A percentile compares a stretch with the other conserved stretches of the same genome.
Conservation (phyloP, 257 asterid species). For the Eustoma russellianum region DNA sequence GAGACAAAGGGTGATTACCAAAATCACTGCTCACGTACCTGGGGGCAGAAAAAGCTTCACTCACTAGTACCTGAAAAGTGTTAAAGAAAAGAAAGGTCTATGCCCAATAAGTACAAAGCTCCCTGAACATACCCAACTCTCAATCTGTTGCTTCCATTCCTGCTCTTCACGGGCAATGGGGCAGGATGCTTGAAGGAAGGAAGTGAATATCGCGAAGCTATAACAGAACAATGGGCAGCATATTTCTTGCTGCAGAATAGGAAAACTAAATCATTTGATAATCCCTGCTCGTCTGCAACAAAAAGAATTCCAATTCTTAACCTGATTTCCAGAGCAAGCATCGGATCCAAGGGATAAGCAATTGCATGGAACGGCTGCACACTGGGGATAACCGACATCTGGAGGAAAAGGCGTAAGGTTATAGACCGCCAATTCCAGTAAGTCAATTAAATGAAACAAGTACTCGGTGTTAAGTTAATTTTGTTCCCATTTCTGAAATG, state of each 20-base stretch:
- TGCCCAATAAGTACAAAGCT: background rate
- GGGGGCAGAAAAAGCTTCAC: conserved; percentile 13
- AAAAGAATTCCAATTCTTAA: conserved; percentile 14
- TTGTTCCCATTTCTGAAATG: no score
- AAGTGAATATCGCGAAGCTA: conserved; percentile 88
- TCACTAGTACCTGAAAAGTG: background rate
- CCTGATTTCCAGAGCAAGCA: conserved; percentile 95
- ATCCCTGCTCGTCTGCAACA: background rate
- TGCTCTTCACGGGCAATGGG: conserved; percentile 59
- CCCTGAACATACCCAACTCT: conserved; percentile 65
- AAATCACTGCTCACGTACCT: conserved; percentile 99
- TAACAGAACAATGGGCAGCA: conserved; percentile 87
- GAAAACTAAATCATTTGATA: conserved; percentile 3
- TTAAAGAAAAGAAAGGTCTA: no score
- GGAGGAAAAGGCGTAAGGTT: conserved; percentile 6
- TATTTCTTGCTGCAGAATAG: conserved; percentile 66
- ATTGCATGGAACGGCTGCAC: conserved; percentile 99
- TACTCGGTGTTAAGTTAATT: no score
- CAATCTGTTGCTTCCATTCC: conserved; percentile 57
- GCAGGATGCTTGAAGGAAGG: conserved; percentile 84
- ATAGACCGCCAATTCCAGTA: no score
- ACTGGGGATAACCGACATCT: conserved; percentile 94
- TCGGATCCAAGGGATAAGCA: conserved; percentile 97
- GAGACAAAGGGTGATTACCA: conserved; percentile 97
- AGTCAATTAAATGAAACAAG: conserved; percentile 1